These are phyloP conservation scores for Cryptococcus floricola DNA, from an alignment of 1,284 basidiomycete species.

Conservation along the genomic window DNA sequence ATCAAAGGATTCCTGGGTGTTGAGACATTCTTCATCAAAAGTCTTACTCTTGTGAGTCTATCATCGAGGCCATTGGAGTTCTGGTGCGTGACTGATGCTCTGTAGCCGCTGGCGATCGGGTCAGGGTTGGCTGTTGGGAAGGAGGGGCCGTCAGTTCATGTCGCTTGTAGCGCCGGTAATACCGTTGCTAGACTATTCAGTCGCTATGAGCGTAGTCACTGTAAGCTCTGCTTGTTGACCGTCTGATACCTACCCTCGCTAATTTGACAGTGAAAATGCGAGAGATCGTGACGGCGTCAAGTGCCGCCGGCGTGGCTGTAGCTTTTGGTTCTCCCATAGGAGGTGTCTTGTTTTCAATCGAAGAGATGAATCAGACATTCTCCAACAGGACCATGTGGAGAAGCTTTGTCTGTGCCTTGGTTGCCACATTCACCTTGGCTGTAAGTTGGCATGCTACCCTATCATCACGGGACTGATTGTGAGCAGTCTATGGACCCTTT, in stretches of 20 bases:
- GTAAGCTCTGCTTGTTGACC: conserved; percentile 47
- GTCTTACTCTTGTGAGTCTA: conserved; percentile 71
- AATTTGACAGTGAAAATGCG: conserved; percentile 75
- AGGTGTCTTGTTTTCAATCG: conserved; percentile 82
- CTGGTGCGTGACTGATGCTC: not conserved
- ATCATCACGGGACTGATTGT: not conserved
- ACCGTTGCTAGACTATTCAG: conserved; percentile 78
- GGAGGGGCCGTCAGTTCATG: conserved; percentile 97
- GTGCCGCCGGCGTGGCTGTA: conserved; percentile 94
- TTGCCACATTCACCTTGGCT: conserved; percentile 92
- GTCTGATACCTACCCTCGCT: not conserved
- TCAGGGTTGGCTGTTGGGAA: conserved; percentile 97
- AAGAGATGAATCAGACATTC: conserved; percentile 98
- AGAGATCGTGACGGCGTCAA: conserved; percentile 90
- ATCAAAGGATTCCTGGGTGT: conserved; percentile 93
- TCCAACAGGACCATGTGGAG: conserved; percentile 98
- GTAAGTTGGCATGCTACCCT: conserved; percentile 55
- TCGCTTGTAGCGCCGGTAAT: conserved; percentile 89
- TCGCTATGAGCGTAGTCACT: conserved; percentile 80
- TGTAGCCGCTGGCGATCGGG: conserved; percentile 92
- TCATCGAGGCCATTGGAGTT: not conserved
- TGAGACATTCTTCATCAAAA: conserved; percentile 86
- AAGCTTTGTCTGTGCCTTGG: conserved; percentile 93
- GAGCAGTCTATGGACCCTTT: conserved; percentile 93
- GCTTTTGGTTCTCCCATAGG: conserved; percentile 98